These are phyloP conservation scores for Exobasidium rhododendri DNA, from an alignment of 1,284 basidiomycete genomes.

Conservation along the genomic window DNA sequence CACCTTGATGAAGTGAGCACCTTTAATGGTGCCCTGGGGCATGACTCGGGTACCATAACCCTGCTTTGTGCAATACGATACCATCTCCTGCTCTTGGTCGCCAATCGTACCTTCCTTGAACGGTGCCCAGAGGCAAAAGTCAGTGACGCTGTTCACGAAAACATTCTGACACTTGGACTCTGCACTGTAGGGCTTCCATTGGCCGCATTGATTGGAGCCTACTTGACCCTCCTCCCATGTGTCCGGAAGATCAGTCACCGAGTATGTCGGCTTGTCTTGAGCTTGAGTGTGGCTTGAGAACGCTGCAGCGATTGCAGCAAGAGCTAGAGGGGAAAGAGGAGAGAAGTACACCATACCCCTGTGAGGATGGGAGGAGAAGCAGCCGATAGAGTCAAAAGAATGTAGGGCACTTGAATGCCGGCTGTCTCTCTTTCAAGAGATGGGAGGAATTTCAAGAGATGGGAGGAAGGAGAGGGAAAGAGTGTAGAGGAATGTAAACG, in stretches of 20 bases:
- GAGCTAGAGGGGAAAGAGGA: background rate
- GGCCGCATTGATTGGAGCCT: constrained; percentile 43
- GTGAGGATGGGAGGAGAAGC: no score
- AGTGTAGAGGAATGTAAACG: background rate
- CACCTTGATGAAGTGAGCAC: constrained; percentile 66
- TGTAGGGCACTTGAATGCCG: no score
- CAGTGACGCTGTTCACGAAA: constrained; percentile 44
- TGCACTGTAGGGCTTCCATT: constrained; percentile 32
- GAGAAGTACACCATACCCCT: background rate
- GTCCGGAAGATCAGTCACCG: constrained; percentile 37
- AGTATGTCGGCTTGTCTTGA: constrained; percentile 29
- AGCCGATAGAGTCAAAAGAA: no score
- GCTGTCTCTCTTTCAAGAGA: no score
- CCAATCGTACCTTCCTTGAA: constrained; percentile 29
- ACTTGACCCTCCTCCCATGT: constrained; percentile 45
- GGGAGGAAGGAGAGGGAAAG: background rate
- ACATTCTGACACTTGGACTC: constrained; percentile 46
- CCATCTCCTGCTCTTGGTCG: constrained; percentile 61
- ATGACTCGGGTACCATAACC: constrained; percentile 64
- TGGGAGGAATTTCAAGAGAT: background rate
- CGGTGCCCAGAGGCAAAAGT: constrained; percentile 49
- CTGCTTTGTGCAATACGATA: constrained; percentile 67
- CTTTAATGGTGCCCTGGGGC: constrained; percentile 68
- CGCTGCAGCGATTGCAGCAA: background rate
- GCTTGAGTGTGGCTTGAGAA: constrained; percentile 9